Evolutionary conservation across 2,329 filamentous ascomycete species (phyloP).

Genomic region (Nigrospora sphaerica): DNA sequence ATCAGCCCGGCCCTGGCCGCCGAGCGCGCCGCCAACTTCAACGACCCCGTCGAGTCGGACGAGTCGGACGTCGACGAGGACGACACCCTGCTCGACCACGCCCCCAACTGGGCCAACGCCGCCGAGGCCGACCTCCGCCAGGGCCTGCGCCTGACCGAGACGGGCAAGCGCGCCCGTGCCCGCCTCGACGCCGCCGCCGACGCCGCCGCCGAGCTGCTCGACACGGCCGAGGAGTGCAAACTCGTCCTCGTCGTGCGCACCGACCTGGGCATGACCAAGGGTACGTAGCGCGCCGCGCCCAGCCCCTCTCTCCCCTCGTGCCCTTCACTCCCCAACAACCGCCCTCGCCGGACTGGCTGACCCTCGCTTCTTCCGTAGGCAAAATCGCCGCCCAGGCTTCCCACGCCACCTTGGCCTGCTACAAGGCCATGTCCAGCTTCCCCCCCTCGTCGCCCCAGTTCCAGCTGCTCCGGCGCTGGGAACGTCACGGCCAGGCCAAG

Average conservation of each 20-base stretch:
- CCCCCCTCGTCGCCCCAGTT: constrained; percentile 47
- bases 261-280: constrained; percentile 96
- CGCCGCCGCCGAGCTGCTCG: constrained; percentile 18
- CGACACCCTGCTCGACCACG: constrained; percentile 54
- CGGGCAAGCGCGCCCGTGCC: constrained; percentile 2
- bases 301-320: neutral
- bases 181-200: constrained; percentile 21
- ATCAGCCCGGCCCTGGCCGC: constrained; percentile 48
- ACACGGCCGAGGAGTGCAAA: constrained; percentile 75
- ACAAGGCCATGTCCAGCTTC: constrained; percentile 66
- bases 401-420: constrained; percentile 96
- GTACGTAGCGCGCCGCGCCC: constrained; percentile 37
- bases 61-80: constrained; percentile 61
- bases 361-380: constrained; percentile 42
- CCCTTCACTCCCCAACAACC: neutral
- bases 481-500: constrained; percentile 81
- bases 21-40: constrained; percentile 47
- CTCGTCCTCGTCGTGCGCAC: constrained; percentile 86
- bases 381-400: constrained; percentile 96
- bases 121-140: constrained; percentile 52
- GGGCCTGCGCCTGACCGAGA: constrained; percentile 35
- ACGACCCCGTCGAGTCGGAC: constrained; percentile 60
- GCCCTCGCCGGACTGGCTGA: no score
- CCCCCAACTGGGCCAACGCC: constrained; percentile 60
- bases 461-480: constrained; percentile 74